Percentiles rank a stretch among this genome's conserved stretches.
Conservation (phyloP, 1,139 yeast genomes). For the Pichia inconspicua region DNA sequence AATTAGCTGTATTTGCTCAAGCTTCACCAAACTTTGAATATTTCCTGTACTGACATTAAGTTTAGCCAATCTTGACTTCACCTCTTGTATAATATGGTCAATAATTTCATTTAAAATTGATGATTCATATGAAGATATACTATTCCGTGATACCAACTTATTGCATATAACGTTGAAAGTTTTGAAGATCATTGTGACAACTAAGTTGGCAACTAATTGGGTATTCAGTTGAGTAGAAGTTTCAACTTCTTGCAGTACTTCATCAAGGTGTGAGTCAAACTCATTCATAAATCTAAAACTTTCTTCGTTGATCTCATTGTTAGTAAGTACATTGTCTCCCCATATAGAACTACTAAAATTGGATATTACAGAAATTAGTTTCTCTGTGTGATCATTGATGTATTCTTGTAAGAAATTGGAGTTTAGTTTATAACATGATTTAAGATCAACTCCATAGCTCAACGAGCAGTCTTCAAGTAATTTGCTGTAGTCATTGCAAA, state of each 20-base stretch:
- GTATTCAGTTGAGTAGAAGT: slow-evolving; percentile 15
- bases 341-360: slow-evolving; percentile 14
- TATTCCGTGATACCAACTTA: slow-evolving; percentile 17
- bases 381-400: slow-evolving; percentile 6
- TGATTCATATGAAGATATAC: slow-evolving; percentile 27
- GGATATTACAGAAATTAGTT: slow-evolving; percentile 11
- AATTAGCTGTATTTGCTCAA: slow-evolving; percentile 39
- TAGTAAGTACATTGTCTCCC: slow-evolving; percentile 6
- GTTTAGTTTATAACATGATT: slow-evolving; percentile 18
- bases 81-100: slow-evolving; percentile 3
- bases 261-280: slow-evolving; percentile 4
- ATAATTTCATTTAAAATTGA: slow-evolving; percentile 17
- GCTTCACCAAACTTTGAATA: slow-evolving; percentile 32
- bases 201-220: slow-evolving; percentile 15
- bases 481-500: slow-evolving; percentile 25
- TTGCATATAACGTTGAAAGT: slow-evolving; percentile 16
- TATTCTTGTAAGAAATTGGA: slow-evolving; percentile 12
- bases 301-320: slow-evolving; percentile 1
- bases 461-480: slow-evolving; percentile 18
- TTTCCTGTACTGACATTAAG: slow-evolving; percentile 10
- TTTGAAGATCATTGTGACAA: slow-evolving; percentile 13
- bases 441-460: slow-evolving; percentile 16
- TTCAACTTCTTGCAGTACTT: background rate
- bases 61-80: background rate
- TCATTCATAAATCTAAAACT: slow-evolving; percentile 9